Evolutionary conservation across 1,139 yeast genomes (phyloP), one percentile per base, ranked within the genome.

Genomic region (Yamadazyma pseudoaaseri): DNA sequence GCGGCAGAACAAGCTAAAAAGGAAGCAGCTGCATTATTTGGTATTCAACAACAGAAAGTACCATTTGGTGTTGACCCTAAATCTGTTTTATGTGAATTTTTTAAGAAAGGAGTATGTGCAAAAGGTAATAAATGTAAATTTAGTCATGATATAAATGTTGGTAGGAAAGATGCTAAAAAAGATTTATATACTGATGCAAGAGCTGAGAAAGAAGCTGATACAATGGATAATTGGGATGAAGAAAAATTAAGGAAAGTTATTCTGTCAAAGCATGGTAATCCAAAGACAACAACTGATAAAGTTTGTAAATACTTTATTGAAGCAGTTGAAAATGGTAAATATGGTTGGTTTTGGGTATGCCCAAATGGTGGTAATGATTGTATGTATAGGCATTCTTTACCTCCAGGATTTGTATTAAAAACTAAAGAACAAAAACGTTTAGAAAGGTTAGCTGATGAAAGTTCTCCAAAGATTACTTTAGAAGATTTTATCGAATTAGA

Each of bases 331-430:
- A 89, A 89, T 54, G 94, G 95, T 38, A 90, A 92, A 58, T 92
- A 94, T 57, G 98, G 99, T 51, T 92, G 98, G 98, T 90, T 92
- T 63, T 92, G 98, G 99, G 76, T 77, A 20, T 92, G 99, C 68
- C 99, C 98, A 23, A 86, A 86, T 50, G 92, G 92, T 26, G 97
- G 96, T 44, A 81, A 83, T 47, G 83, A 79, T 37, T 94, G 99
- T 76, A 92, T 84, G 70, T 94, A 94, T 68, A 81, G 77, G 60
- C 99, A 94, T 62, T 84, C 97, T n/a, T 73, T 94, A 51, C 99
- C 99, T 27, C 89, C 94, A 29, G 99, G 98, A 1, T 94, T 89
- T 60, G 95, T 87, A 35, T 76, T 94, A 64, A 94, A 92, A 72
- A 92, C 98, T 30, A 90, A 89, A 63, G 98, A 92, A 59, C 96